Base-by-base conservation (phyloP, 495 filamentous ascomycete species). In the Daldinia childiae region DNA sequence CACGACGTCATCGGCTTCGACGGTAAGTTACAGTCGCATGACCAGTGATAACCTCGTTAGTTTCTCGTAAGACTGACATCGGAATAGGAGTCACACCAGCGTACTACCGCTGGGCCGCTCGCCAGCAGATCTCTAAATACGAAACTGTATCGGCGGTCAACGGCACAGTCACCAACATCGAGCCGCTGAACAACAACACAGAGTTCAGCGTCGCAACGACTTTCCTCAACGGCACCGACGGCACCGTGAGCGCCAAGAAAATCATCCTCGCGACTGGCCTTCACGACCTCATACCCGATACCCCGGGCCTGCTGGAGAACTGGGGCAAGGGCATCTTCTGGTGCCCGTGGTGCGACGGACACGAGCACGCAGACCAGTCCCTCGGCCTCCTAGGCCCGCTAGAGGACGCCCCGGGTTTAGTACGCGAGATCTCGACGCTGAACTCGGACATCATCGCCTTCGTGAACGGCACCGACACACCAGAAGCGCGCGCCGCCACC, bases 271-370 rank as follows among this genome's bases (percentile, higher is more conserved):
- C 83, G 8, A 89, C 85, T 0, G 87, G 87, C 8, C 76, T 89
- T 11, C 76, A 76, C 17, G 87, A 89, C 66, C 74, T 87, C 50
- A 74, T 88, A 6, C 87, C 87, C n/a, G 24, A 41, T 9, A 87
- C 85, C 1, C 84, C 86, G 0, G 87, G 87, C 5, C 58, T 89
- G 2, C 9, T 66, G 14, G 81, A 85, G 56, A 82, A 76, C 64
- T 89, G 83, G 80, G 87, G 87, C 34, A 81, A 87, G 69, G 86
- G 87, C 58, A 84, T 87, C 64, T 89, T 81, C 76, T 88, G 86
- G 86, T 89, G 87, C 59, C 86, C 86, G 0, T 89, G 87, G 87
- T 89, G 87, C 70, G 87, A 89, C 72, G 87, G 87, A 11, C 86
- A 82, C 57, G 57, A 88, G 75, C 85, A 88, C 78, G 82, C 82